phyloP scores from a whole-genome alignment of 2,329 filamentous ascomycete species.

The Microsporum ferrugineum region DNA sequence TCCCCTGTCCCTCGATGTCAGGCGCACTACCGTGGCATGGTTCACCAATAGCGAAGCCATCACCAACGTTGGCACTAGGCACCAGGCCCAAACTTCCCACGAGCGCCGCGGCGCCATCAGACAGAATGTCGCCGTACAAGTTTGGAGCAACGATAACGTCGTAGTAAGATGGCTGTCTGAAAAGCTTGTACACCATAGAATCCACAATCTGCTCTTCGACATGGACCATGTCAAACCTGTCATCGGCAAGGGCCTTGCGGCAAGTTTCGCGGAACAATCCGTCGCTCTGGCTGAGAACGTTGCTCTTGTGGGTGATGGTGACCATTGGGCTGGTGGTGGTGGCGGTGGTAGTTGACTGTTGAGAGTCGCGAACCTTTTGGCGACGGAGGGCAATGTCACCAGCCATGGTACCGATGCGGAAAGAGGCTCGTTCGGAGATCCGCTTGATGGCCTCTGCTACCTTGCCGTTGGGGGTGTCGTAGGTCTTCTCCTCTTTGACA shows the following conservation, averaged over 20 bases:
- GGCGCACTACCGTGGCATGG: conserved; percentile 94
- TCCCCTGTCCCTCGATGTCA: conserved; percentile 83
- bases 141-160: conserved; percentile 97
- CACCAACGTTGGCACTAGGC: conserved; percentile 87
- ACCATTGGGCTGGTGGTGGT: conserved; percentile 49
- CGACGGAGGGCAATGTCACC: conserved; percentile 85
- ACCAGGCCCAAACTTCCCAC: conserved; percentile 88
- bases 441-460: conserved; percentile 97
- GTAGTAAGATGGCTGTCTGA: conserved; percentile 88
- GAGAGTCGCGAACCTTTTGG: conserved; percentile 60
- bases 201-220: conserved; percentile 98
- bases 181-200: conserved; percentile 99
- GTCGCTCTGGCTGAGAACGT: conserved; percentile 92
- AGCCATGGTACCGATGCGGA: conserved; percentile 81
- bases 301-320: conserved; percentile 97
- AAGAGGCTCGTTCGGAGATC: conserved; percentile 75
- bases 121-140: conserved; percentile 93
- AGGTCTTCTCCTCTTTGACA: conserved; percentile 90
- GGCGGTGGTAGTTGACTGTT: conserved; percentile 32
- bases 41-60: conserved; percentile 91
- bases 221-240: conserved; percentile 50
- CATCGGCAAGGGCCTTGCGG: conserved; percentile 56
- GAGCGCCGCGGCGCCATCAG: conserved; percentile 85
- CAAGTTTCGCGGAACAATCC: conserved; percentile 82
- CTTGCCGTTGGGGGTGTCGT: conserved; percentile 58